These are phyloP conservation scores for Mucor velutinosus DNA, from an alignment of 371 early-diverging fungal genomes.

Conservation along the genomic window DNA sequence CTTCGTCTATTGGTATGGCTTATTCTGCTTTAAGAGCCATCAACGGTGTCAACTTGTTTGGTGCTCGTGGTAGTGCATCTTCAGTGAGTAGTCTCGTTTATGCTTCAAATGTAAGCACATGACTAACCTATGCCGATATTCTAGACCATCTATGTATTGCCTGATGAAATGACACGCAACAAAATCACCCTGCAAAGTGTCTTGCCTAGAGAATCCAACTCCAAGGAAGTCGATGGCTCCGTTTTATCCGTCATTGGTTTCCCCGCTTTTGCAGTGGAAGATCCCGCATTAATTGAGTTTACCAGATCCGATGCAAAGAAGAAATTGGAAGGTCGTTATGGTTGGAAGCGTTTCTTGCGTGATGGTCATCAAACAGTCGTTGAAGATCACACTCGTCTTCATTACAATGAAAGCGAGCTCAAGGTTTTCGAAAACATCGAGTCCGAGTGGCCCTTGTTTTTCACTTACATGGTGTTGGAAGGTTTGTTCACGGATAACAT, in stretches of 20 bases:
- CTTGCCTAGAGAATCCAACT: slow-evolving; percentile 87
- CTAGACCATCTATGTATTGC: slow-evolving; percentile 75
- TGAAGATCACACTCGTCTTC: slow-evolving; percentile 78
- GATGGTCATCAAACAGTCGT: slow-evolving; percentile 89
- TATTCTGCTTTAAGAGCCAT: slow-evolving; percentile 87
- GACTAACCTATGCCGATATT: neutral
- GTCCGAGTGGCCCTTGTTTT: slow-evolving; percentile 93
- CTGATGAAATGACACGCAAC: slow-evolving; percentile 88
- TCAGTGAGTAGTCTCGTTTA: slow-evolving; percentile 53
- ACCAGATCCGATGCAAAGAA: slow-evolving; percentile 78
- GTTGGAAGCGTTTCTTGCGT: slow-evolving; percentile 86
- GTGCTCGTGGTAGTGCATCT: slow-evolving; percentile 76
- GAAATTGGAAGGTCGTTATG: slow-evolving; percentile 85
- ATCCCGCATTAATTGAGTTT: slow-evolving; percentile 62
- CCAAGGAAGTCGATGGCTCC: slow-evolving; percentile 91
- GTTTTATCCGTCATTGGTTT: slow-evolving; percentile 85
- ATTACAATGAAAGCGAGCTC: slow-evolving; percentile 86
- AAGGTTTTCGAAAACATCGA: slow-evolving; percentile 87
- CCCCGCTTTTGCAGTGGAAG: slow-evolving; percentile 88
- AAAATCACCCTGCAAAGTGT: slow-evolving; percentile 79
- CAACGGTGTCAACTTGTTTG: slow-evolving; percentile 86
- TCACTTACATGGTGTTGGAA: slow-evolving; percentile 86
- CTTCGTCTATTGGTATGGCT: slow-evolving; percentile 88
- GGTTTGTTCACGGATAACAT: slow-evolving; percentile 75
- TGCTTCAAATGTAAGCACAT: neutral